phyloP scores from a whole-genome alignment of 2,329 filamentous ascomycete genomes.

The Beauveria rudraprayagi region DNA sequence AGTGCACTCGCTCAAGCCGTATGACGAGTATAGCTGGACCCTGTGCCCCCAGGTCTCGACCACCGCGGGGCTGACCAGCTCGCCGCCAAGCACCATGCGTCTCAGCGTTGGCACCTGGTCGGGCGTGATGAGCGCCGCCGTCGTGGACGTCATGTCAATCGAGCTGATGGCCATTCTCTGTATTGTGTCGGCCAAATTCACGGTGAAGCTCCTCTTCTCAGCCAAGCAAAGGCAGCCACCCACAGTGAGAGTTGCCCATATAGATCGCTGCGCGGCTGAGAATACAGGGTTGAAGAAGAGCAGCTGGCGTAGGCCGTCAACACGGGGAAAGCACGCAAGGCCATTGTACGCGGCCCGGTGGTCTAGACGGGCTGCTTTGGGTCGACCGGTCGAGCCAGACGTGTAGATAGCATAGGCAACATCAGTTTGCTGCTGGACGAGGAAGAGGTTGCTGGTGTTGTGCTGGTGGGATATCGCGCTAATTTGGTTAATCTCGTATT shows the following conservation, averaged over 20 bases:
- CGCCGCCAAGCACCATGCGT: neutral
- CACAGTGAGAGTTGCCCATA: neutral
- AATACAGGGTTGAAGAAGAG: neutral
- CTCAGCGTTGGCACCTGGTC: conserved; percentile 8
- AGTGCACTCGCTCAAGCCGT: neutral
- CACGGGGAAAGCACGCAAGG: neutral
- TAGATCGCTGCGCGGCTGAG: neutral
- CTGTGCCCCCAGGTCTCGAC: neutral
- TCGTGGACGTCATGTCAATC: conserved; percentile 17
- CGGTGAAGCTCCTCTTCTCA: neutral
- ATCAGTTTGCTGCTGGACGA: neutral
- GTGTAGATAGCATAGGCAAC: neutral
- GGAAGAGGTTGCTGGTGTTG: neutral
- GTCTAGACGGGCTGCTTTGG: neutral
- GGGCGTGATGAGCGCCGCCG: conserved; percentile 9
- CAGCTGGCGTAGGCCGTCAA: neutral
- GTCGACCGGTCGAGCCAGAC: neutral
- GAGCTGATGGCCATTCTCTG: conserved; percentile 14
- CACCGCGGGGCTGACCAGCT: neutral
- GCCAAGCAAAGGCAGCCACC: neutral
- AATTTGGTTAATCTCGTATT: neutral
- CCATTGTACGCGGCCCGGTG: neutral
- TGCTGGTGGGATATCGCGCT: neutral
- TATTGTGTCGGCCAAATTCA: neutral
- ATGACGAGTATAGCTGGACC: neutral